Evolutionary conservation across 2,329 filamentous ascomycete genomes (phyloP), one percentile per base, ranked within the genome.

Genomic region (Endocalyx cinctus): DNA sequence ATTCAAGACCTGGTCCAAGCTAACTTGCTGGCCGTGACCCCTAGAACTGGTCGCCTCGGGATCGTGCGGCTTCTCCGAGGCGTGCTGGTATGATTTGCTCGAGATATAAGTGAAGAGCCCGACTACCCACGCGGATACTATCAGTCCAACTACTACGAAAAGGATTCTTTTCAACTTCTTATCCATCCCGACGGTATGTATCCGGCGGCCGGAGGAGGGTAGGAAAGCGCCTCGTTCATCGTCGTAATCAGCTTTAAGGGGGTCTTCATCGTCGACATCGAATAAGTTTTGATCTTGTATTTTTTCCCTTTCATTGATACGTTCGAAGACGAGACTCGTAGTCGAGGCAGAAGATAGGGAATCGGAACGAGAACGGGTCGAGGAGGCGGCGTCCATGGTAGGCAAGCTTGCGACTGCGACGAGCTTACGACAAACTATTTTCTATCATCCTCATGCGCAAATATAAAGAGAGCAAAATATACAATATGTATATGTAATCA

Each of bases 311-410:
- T 85, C 80, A 49, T 77, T 73, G 45, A 90, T 72, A 42, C 82
- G 78, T 46, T 92, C 85, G 54, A 92, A 85, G 34, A 92, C 77
- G 11, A 92, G 70, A 48, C 86, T 90, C 4, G 83, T 88, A 10
- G 86, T 90, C 20, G 86, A 92, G n/a, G 79, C 80, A 25, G 82
- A 83, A n/a, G 83, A 86, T 28, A 76, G 59, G 4, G 85, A 87
- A 41, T 72, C 73, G 50, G n/a, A n/a, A n/a, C n/a, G n/a, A n/a
- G n/a, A n/a, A n/a, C n/a, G n/a, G n/a, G n/a, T n/a, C n/a, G n/a
- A n/a, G n/a, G n/a, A n/a, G n/a, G n/a, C n/a, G n/a, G n/a, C n/a
- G n/a, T n/a, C n/a, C n/a, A n/a, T n/a, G n/a, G n/a, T n/a, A n/a
- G n/a, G n/a, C n/a, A n/a, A n/a, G n/a, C n/a, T n/a, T n/a, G n/a